phyloP scores from a whole-genome alignment of 371 early-diverging fungal species.

The Apophysomyces elegans region DNA sequence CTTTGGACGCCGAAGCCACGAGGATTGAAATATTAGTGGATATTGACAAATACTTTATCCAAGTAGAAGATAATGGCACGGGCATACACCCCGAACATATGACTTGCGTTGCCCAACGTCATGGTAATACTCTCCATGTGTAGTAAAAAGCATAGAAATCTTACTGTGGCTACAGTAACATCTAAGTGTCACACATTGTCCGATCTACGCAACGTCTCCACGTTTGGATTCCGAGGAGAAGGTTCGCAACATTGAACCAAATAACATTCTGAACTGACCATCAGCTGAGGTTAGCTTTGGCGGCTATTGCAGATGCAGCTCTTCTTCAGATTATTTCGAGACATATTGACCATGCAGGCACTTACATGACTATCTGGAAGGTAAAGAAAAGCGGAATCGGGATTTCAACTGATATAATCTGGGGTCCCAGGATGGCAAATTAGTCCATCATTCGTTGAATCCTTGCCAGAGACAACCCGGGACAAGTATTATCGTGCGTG shows the following conservation, averaged over 20 bases:
- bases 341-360: constrained; percentile 31
- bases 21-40: constrained; percentile 53
- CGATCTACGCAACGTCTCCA: constrained; percentile 45
- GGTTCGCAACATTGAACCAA: constrained; percentile 37
- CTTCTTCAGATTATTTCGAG: constrained; percentile 63
- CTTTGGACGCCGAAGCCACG: constrained; percentile 65
- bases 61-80: constrained; percentile 67
- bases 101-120: constrained; percentile 52
- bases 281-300: constrained; percentile 45
- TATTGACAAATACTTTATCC: constrained; percentile 49
- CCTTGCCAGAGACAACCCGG: constrained; percentile 48
- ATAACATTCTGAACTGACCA: not conserved
- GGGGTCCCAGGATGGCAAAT: constrained; percentile 52
- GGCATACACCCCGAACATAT: constrained; percentile 59
- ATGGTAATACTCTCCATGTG: constrained; percentile 41
- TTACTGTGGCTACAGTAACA: constrained; percentile 37
- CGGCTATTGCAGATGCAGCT: constrained; percentile 59
- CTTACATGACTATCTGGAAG: constrained; percentile 59
- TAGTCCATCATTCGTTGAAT: constrained; percentile 30
- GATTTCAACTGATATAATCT: not conserved
- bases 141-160: too few species aligned
- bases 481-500: constrained; percentile 62
- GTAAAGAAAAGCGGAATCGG: constrained; percentile 27
- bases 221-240: constrained; percentile 79
- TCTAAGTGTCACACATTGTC: constrained; percentile 55